Base-by-base conservation (phyloP, 768 basidiomycete genomes). In the Russula emetica region DNA sequence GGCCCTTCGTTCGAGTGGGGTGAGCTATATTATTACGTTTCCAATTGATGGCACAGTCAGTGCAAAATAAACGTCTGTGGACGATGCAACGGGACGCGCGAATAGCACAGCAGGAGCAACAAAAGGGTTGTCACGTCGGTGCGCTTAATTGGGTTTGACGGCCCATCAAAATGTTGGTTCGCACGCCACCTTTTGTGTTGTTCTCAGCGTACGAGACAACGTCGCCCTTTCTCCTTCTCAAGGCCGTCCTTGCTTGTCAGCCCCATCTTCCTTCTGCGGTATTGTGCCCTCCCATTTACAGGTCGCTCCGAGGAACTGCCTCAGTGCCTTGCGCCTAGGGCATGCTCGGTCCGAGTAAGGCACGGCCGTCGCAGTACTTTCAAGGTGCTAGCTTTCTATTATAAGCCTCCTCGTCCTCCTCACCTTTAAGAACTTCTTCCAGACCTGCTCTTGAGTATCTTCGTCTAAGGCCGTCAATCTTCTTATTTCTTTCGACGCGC, bases 171-270 rank as follows among this genome's bases (percentile, higher is more conserved):
- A 36, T 1, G 5, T 0, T 30, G 52, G 52, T 45, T 64, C 63
- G 20, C 63, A 64, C 63, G 63, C 63, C 63, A 64, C 63, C 30
- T 11, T 34, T 30, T 49, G 20, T 53, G 58, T 64, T 60, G 53
- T 60, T 20, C 63, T 64, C 63, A 28, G 63, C 26, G 30, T 47
- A 55, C 13, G 42, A 47, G 63, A 38, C 42, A 24, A 14, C 52
- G 26, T 47, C 47, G 18, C 28, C 8, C n/a, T 50, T 55, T 55
- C 42, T 32, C 20, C 58, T 28, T 53, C 54, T 60, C 52, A 53
- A 14, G 28, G 42, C 14, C 26, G n/a, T 60, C 58, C 51, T 18
- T 10, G 4, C 30, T n/a, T 54, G 40, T 54, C 42, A 20, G 40
- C 42, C 42, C 22, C 28, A 5, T 51, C 52, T 56, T 44, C 64